Evolutionary conservation across 371 early-diverging fungal species (phyloP), one percentile per base, ranked within the genome.

Genomic region (Mucor circinelloides): DNA sequence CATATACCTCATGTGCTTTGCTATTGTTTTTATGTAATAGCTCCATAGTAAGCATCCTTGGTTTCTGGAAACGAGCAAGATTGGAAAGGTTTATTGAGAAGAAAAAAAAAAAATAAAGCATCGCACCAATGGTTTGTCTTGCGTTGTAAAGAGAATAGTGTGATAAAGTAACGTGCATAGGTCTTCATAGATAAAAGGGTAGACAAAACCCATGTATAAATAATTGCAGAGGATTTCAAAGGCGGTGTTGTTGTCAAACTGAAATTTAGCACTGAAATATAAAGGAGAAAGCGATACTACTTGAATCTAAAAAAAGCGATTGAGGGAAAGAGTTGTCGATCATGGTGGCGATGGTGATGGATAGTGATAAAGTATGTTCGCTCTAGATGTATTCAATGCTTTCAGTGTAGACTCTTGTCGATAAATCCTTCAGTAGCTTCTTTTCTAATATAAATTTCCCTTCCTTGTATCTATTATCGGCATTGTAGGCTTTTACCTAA

Each of bases 401-500:
- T 8, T 30, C 58, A 34, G 19, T 21, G 6, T 36, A 21, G n/a
- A 15, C 32, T 23, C 15, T 58, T 30, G 58, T 6, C n/a, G 63
- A 54, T 28, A 63, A 25, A 9, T 63, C 54, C 9, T 17, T 48
- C n/a, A 72, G 12, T 8, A 67, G 48, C 23, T 72, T 67, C 60
- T 76, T 74, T 61, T 87, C 87, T n/a, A 92, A 72, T 59, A 92
- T 85, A 72, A 85, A 90, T 67, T 85, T 87, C 15, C 91, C 91
- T 72, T 93, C 91, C 75, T 93, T 93, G 81, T 90, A 93, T 65
- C 83, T 87, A 68, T 93, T 87, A 1, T 79, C 68, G 17, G 75
- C 72, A 63, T 84, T 86, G 60, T 78, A 89, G n/a, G 93, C 91
- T 57, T 85, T 81, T 40, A 83, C 76, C 86, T 83, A 63, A 28